A percentile compares a stretch with the other conserved stretches of the same genome.
Conservation (phyloP, 441 rosid genomes). For the Breynia disticha region DNA sequence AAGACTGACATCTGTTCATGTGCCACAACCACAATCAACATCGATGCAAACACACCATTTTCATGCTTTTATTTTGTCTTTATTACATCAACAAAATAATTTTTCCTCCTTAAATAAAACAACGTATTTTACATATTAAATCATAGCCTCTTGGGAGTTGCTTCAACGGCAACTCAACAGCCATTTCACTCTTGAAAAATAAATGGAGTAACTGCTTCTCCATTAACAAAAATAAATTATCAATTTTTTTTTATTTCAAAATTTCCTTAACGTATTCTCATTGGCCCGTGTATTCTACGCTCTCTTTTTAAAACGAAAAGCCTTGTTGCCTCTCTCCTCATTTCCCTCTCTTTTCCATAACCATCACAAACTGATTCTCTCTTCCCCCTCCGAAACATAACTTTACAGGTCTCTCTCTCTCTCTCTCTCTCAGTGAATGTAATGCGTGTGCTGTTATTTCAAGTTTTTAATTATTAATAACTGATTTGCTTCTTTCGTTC, state of each 20-base stretch:
- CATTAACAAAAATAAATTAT: not conserved
- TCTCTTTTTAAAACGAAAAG: not conserved
- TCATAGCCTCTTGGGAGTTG: too few species aligned
- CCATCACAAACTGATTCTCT: not conserved
- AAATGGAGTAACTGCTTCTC: not conserved
- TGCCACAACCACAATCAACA: too few species aligned
- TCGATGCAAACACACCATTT: too few species aligned
- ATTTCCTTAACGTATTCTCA: not conserved
- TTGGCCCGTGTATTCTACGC: slow-evolving; percentile 21
- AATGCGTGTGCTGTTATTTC: not conserved
- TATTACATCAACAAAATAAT: too few species aligned
- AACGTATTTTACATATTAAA: too few species aligned
- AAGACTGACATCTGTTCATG: too few species aligned
- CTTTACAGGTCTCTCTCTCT: slow-evolving; percentile 1
- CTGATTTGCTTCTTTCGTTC: not conserved
- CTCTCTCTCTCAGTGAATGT: not conserved
- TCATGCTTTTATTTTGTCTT: too few species aligned
- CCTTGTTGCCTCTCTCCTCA: too few species aligned
- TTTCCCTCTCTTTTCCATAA: not conserved
- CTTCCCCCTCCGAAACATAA: not conserved
- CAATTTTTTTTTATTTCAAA: not conserved
- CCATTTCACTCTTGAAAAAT: too few species aligned
- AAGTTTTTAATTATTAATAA: not conserved
- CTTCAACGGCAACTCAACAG: too few species aligned
- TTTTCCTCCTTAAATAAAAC: too few species aligned